Evolutionary conservation across 2,329 filamentous ascomycete genomes (phyloP), one percentile per base, ranked within the genome.

Genomic region (Podosphaera aphanis): DNA sequence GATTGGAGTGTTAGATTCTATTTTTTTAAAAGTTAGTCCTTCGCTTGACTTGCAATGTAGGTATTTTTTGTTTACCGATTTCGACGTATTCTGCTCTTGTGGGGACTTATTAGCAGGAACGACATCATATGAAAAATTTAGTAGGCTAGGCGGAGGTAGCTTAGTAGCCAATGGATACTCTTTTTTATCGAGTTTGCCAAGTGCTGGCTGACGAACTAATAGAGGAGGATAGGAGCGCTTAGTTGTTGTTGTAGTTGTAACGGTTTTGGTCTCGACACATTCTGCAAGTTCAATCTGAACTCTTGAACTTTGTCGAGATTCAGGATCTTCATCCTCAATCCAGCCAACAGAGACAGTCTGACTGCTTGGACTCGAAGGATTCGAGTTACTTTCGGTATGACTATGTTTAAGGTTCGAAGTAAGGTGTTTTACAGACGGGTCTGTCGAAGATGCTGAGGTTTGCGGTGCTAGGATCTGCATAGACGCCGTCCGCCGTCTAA

Each of bases 181-280:
- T 60, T 92, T 93, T 13, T 79, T 70, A 61, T 95, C 85, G 48
- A 93, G 73, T 46, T 77, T 71, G 48, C 72, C 67, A 29, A 85
- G 69, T 18, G 52, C 44, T 43, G 52, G 73, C 20, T 83, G 79
- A 52, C 75, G 77, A 53, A 93, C 74, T 47, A 83, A 68, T 48
- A 94, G 67, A n/a, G 84, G 84, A 41, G 88, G 86, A 53, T 90
- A 92, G 62, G 62, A 83, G 69, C 61, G 77, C 52, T 19, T 36
- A 1, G 86, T 92, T 0, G 84, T 93, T 0, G 85, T 94, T 0
- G 86, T 94, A 0, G 88, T 94, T 1, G 86, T 93, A 50, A 93
- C 75, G 10, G 73, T 78, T 60, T 74, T 77, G 15, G 74, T 78
- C 62, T 78, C 74, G 56, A 78, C 71, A 52, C 73, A 77, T 55